Evolutionary conservation across 805 yeast genomes (phyloP), one percentile per base, ranked within the genome.

Genomic region (Wickerhamiella sorbophila): DNA sequence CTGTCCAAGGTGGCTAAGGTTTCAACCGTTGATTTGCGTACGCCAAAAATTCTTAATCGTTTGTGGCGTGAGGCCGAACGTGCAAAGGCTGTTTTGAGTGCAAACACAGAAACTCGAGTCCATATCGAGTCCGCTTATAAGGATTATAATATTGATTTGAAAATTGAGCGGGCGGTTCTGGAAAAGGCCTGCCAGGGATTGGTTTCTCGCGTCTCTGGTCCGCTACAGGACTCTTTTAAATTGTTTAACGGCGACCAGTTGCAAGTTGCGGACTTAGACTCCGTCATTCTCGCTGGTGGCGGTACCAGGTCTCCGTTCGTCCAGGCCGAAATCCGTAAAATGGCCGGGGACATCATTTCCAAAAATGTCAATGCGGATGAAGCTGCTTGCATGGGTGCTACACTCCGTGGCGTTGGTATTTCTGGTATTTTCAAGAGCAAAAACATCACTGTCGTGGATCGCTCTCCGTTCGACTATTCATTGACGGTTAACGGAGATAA

Each of bases 331-430:
- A 64, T 75, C 35, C 39, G 42, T 16, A 41, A 37, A 15, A 62
- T 78, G 33, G 84, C 79, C 1, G 74, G 73, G 16, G 78, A 74
- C 2, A 56, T 65, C 39, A 66, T 87, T 32, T 70, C 94, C 18
- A 85, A 79, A 59, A 83, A 79, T 40, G 93, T 91, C 36, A 91
- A 91, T 60, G 91, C 98, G 0, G 98, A 91, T 61, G 98, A 91
- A 64, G 77, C 96, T 36, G 84, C 84, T 40, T 95, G 84, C 12
- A 69, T 83, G 52, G 98, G 98, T 39, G 75, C 93, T 2, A 75
- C 95, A n/a, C 64, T 81, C 31, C 72, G 86, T 49, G 97, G 91
- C 17, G 79, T 85, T 33, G 68, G 75, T 38, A 64, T 84, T 31
- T 74, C 85, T n/a, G 70, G 75, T 32, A 70, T 76, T 52, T 79